Evolutionary conservation across 768 basidiomycete genomes (phyloP).

Genomic region (Trametes villosa): DNA sequence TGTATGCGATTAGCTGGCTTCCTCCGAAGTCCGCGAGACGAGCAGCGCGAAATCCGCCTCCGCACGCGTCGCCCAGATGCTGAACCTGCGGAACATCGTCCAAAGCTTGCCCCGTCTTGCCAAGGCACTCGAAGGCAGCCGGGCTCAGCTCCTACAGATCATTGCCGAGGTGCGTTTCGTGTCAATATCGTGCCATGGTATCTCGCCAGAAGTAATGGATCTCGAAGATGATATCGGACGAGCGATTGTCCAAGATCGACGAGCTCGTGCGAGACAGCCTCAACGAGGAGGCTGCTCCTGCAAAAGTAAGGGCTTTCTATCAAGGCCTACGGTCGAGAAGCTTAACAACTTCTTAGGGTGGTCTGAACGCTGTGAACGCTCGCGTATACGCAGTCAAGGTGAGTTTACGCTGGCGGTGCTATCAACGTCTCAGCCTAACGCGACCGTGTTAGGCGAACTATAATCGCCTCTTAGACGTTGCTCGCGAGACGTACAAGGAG

Average conservation of each 20-base stretch:
- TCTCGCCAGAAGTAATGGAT: neutral
- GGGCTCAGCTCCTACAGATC: conserved; percentile 63
- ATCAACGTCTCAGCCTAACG: neutral
- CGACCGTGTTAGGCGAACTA: conserved; percentile 59
- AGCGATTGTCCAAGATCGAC: conserved; percentile 67
- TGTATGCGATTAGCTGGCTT: conserved; percentile 61
- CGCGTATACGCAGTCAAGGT: conserved; percentile 90
- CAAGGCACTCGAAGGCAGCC: conserved; percentile 60
- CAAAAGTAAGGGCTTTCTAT: conserved; percentile 51
- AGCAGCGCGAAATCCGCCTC: conserved; percentile 67
- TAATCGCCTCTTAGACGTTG: conserved; percentile 89
- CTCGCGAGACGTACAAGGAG: conserved; percentile 93
- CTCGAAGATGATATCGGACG: conserved; percentile 73
- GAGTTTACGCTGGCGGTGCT: neutral
- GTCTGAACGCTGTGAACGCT: conserved; percentile 74
- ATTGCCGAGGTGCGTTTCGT: conserved; percentile 55
- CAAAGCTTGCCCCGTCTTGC: conserved; percentile 65
- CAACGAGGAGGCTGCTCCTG: conserved; percentile 68
- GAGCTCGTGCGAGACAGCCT: conserved; percentile 60
- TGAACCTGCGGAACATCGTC: conserved; percentile 76
- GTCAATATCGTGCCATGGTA: neutral
- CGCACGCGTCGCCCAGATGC: conserved; percentile 74
- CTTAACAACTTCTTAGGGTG: conserved; percentile 50
- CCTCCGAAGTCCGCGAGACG: conserved; percentile 59
- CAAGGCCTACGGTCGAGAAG: neutral